Evolutionary conservation across 345 rosid species (phyloP), one percentile per base, ranked within the genome.

Genomic region (Alliaria petiolata): DNA sequence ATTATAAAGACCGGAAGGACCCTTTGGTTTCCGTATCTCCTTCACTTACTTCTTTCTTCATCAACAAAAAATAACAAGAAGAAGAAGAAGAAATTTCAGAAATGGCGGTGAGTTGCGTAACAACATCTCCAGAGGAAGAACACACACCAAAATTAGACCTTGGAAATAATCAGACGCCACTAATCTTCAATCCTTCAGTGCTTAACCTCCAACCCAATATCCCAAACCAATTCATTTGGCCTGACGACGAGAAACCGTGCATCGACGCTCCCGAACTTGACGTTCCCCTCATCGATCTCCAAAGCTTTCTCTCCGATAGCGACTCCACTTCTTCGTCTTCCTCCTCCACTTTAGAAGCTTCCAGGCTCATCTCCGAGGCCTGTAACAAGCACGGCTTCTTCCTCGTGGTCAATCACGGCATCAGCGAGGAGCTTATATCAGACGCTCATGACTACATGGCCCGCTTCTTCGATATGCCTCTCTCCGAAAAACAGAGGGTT

Each of bases 141-240:
- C 69, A 66, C 56, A 50, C 42, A 35, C 67, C 76, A 8, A 79
- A 67, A 43, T 68, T 78, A 17, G 79, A 77, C 11, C 62, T 40
- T 71, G 76, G 78, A 61, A 69, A 79, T 3, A 71, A 63, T 8
- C 76, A 80, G 10, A 79, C 66, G 14, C 83, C 74, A 12, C 50
- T 90, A 14, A 88, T 88, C 58, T 95, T 92, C 35, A 93, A 90
- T n/a, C 92, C 95, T 36, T 85, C 85, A 1, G 63, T 86, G 55
- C 78, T 90, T 33, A 77, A 62, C n/a, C 59, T 82, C 78, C 83
- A 88, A 60, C 38, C 72, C 19, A 40, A 67, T 64, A 85, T 92
- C 57, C 98, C 98, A 20, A 67, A 78, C 53, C 87, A 92, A 59
- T 95, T 95, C 80, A 74, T 95, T 3, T 95, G 99, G 99, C 97